These are phyloP conservation scores for Botryotinia convoluta DNA, from an alignment of 2,329 filamentous ascomycete genomes.

Conservation along the genomic window DNA sequence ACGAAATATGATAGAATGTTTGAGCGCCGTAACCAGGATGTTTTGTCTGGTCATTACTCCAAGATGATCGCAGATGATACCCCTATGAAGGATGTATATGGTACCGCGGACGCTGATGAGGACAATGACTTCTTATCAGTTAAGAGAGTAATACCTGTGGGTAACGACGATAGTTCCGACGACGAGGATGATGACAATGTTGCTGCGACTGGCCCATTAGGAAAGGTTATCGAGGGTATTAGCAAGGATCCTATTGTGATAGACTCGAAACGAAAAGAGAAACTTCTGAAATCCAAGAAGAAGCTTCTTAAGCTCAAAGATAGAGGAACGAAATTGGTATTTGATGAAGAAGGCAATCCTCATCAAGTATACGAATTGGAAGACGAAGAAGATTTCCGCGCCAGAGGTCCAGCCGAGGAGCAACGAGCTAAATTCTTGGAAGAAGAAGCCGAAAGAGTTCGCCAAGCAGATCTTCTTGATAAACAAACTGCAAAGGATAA, in stretches of 20 bases:
- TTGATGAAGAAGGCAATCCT: conserved; percentile 85
- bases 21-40: conserved; percentile 91
- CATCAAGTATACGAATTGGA: conserved; percentile 87
- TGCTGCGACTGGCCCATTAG: conserved; percentile 42
- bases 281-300: conserved; percentile 93
- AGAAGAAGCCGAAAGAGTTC: conserved; percentile 68
- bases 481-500: conserved; percentile 78
- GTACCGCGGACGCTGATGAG: conserved; percentile 56
- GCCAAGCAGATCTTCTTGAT: conserved; percentile 74
- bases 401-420: conserved; percentile 70
- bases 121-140: conserved; percentile 85
- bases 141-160: conserved; percentile 79
- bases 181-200: conserved; percentile 43
- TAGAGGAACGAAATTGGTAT: conserved; percentile 79
- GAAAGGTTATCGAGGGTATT: conserved; percentile 63
- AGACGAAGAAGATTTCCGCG: conserved; percentile 75
- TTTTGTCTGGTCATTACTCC: conserved; percentile 88
- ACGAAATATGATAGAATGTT: conserved; percentile 99
- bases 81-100: conserved; percentile 43
- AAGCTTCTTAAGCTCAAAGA: conserved; percentile 88
- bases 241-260: conserved; percentile 73
- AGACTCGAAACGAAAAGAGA: conserved; percentile 93
- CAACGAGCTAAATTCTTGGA: conserved; percentile 78
- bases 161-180: conserved; percentile 48
- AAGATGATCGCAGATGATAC: conserved; percentile 71